Evolutionary conservation across 495 filamentous ascomycete species (phyloP).

Genomic region (Podospora australis): DNA sequence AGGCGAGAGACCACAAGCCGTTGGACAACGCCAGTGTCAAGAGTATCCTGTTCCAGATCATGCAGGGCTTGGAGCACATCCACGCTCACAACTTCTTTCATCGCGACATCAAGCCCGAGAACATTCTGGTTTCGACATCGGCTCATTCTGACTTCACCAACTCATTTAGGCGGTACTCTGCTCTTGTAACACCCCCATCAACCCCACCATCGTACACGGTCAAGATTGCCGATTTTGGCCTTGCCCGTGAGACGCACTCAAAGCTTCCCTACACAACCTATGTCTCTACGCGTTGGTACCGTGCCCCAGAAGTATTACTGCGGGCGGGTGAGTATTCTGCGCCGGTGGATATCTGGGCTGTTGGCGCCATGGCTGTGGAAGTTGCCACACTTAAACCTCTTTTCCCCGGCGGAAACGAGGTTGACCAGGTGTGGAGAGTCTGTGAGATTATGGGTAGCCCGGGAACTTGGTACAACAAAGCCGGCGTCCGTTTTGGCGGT

Average conservation of each 20-base stretch:
- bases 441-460: slow-evolving; percentile 99
- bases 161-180: slow-evolving; percentile 85
- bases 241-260: slow-evolving; percentile 95
- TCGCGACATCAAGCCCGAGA: slow-evolving; percentile 98
- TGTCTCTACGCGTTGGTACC: slow-evolving; percentile 97
- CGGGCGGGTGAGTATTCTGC: slow-evolving; percentile 96
- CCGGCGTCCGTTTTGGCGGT: slow-evolving; percentile 79
- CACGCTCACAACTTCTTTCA: slow-evolving; percentile 98
- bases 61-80: slow-evolving; percentile 93
- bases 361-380: slow-evolving; percentile 99
- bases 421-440: slow-evolving; percentile 98
- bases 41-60: slow-evolving; percentile 95
- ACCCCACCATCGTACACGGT: slow-evolving; percentile 91
- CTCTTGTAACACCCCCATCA: slow-evolving; percentile 87
- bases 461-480: slow-evolving; percentile 93
- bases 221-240: slow-evolving; percentile 98
- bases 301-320: slow-evolving; percentile 90
- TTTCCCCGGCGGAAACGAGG: slow-evolving; percentile 96
- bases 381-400: slow-evolving; percentile 95
- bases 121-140: slow-evolving; percentile 94
- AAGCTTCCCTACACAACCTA: slow-evolving; percentile 97
- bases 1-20: slow-evolving; percentile 88
- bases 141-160: slow-evolving; percentile 68
- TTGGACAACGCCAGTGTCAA: slow-evolving; percentile 90
- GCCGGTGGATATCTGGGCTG: slow-evolving; percentile 96